Evolutionary conservation across 1,284 basidiomycete species (phyloP), one percentile per base, ranked within the genome.

Genomic region (Pyrrhoderma lamaoense): DNA sequence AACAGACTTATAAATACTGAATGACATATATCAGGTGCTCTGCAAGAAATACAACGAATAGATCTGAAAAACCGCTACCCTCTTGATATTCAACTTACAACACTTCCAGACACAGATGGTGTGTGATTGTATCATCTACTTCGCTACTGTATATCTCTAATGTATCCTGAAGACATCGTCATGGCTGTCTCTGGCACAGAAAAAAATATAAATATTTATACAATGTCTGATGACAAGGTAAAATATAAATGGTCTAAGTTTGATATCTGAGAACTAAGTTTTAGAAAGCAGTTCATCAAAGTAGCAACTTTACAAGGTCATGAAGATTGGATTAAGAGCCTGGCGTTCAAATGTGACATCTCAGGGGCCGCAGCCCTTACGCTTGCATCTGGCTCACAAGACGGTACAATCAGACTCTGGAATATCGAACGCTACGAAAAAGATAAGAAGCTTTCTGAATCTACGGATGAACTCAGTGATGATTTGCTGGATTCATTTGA

Each of bases 381-480:
- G 0, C 73, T 97, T 16, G 92, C 94, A 1, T 93, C 92, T 13
- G 94, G 91, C 1, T 92, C 92, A 2, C 93, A 96, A 67, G 94
- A 97, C 64, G 81, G 82, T 14, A 93, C 89, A 36, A 88, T 96
- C 50, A 82, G 93, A 34, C 68, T 97, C 3, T 97, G 93, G 93
- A 84, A 84, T 54, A 80, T 91, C 42, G 74, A 80, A 54, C 64
- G 67, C 18, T 57, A 73, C 55, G 63, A 61, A 51, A 64, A 64
- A 53, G 56, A 27, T 42, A 49, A 36, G 55, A 42, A 35, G 36
- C 19, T 18, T 34, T 61, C 57, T 9, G 57, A 48, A n/a, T 47
- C 56, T 5, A 52, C 57, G 21, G 65, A 65, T 40, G 55, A 64
- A 2, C 61, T 76, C n/a, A 74, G 67, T 42, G 82, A 91, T 57